Conservation (phyloP, 306 rosid species). For the Cucurbita moschata region DNA sequence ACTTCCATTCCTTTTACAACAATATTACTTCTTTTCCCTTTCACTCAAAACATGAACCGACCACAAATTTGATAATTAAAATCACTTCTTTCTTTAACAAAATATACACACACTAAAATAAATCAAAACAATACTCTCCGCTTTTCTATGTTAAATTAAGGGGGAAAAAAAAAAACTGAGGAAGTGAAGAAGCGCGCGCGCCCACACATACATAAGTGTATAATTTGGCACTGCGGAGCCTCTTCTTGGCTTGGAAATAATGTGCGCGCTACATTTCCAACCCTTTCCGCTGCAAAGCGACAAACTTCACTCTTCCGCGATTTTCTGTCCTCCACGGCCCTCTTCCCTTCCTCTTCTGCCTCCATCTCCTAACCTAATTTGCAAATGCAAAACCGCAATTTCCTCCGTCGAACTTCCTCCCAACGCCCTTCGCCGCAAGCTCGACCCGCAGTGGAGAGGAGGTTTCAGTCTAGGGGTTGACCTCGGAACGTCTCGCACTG, state of each 20-base stretch:
- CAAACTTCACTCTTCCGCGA: background rate
- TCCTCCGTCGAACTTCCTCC: slow-evolving; percentile 48
- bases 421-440: slow-evolving; percentile 55
- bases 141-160: no score
- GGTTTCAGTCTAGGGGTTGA: slow-evolving; percentile 87
- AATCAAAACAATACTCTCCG: no score
- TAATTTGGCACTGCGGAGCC: no score
- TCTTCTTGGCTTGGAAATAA: background rate
- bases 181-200: no score
- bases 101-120: no score
- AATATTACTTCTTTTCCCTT: background rate
- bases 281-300: background rate
- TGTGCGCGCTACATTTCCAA: background rate
- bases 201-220: no score
- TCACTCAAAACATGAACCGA: background rate
- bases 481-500: slow-evolving; percentile 72
- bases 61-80: no score
- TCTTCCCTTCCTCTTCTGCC: background rate
- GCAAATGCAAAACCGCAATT: slow-evolving; percentile 12
- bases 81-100: background rate
- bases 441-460: slow-evolving; percentile 59
- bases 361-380: background rate
- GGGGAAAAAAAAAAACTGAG: no score
- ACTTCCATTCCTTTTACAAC: background rate
- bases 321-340: background rate